Percentiles rank a stretch among this genome's conserved stretches.
Conservation (phyloP, 2,329 filamentous ascomycete genomes). For the Colletotrichum sp. region DNA sequence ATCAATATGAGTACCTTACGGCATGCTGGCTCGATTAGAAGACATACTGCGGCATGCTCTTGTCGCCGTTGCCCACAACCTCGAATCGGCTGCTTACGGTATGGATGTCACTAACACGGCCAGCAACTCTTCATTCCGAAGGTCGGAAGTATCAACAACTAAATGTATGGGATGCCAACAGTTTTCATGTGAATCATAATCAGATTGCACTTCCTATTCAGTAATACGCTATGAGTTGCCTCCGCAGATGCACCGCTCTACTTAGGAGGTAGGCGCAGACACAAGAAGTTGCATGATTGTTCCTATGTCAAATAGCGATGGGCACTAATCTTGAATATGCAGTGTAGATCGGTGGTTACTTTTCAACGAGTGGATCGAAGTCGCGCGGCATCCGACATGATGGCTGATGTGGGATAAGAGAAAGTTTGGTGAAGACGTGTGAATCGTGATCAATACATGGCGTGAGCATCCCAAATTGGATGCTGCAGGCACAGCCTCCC, state of each 20-base stretch:
- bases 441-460: too few relatives aligned
- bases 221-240: fast-evolving
- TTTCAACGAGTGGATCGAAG: neutral
- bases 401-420: neutral
- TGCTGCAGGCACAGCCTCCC: neutral
- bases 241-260: neutral
- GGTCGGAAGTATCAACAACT: too few relatives aligned
- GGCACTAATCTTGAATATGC: fast-evolving
- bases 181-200: fast-evolving
- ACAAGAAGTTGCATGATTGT: fast-evolving
- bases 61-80: neutral
- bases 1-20: too few relatives aligned
- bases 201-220: fast-evolving
- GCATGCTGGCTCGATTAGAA: neutral
- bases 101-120: fast-evolving
- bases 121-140: neutral
- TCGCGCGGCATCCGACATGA: neutral
- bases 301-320: neutral
- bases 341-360: fast-evolving
- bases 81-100: fast-evolving
- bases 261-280: fast-evolving
- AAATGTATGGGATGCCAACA: neutral
- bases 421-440: neutral
- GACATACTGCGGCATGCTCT: neutral
- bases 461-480: neutral